Base-by-base conservation (phyloP, 805 yeast genomes). In the Cephaloascus fragrans region DNA sequence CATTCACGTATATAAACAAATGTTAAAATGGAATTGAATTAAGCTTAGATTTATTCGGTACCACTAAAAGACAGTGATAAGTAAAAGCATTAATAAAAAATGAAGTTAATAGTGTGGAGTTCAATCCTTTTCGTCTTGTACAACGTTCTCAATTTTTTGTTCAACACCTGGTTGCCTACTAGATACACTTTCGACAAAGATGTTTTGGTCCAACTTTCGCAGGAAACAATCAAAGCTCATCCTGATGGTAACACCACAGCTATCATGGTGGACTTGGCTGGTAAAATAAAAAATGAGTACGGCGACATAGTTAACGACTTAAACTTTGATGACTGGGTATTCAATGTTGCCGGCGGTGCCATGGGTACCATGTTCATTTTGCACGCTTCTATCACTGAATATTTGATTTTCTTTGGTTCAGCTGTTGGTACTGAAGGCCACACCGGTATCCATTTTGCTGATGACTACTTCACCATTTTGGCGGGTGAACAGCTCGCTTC, bases 331-430 rank as follows among this genome's bases (percentile, higher is more conserved):
- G 90, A 89, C 47, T 93, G 97, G 97, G 83, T 93, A 38, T 90
- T 80, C 75, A 93, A 93, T 73, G 87, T 86, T 52, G 98, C 98
- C 3, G 98, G 98, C 40, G 96, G 96, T 49, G 97, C 98, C 38
- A 93, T 93, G 98, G 93, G 94, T 18, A 78, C 88, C 40, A 90
- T 93, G 97, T 74, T 86, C 50, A 86, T 93, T 44, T 69, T 90
- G 47, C 98, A 93, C 59, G 97, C 97, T 9, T 93, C 97, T 6
- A 69, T 93, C 50, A 70, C 93, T 4, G 98, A 93, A 63, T 93
- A 93, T 57, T 63, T 93, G 57, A 93, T 93, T 54, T 74, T 93
- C 57, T 93, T 93, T 47, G 98, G 98, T 37, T 74, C 94, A 35
- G 86, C 97, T 2, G 73, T 82, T 4, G 98, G 97, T 33, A 88